Base-by-base conservation (phyloP, 2,329 filamentous ascomycete species). In the Apiospora aurea region DNA sequence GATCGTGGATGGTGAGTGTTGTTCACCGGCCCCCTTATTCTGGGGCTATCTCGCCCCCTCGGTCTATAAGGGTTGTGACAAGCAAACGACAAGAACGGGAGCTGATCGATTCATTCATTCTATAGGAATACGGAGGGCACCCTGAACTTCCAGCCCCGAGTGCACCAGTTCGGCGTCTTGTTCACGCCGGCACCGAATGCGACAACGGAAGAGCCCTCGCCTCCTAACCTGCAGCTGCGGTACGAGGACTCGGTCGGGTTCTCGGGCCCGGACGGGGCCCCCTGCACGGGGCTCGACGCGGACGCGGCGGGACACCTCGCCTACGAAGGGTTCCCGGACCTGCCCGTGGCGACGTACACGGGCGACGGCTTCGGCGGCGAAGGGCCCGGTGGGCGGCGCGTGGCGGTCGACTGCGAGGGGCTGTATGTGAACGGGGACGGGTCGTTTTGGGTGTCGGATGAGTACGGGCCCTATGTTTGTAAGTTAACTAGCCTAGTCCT, bases 391-490 rank as follows among this genome's bases (percentile, higher is more conserved):
- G 91, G 89, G 1, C 85, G 84, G 72, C 84, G 89, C 16, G 85
- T 93, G 46, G 80, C 88, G 0, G 77, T 94, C 2, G 92, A 94
- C 77, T 82, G 88, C 0, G 92, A 94, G 82, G 92, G 92, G 1
- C 82, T 94, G 0, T 88, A 89, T 1, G 83, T 94, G 8, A 87
- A 86, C 68, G 75, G 82, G 0, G 87, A 92, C 71, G 89, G 88
- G 16, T 84, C 85, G 0, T 93, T 93, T 81, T 94, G 91, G 90
- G 83, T 93, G 51, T 87, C 85, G 10, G 92, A 94, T 77, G 92
- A 94, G 81, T 92, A 93, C 77, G 92, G 91, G 0, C 91, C 91
- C 0, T 93, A 91, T 76, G 82, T 93, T 29, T 94, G 93, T 84
- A 87, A 89, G 64, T 74, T 24, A n/a, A 16, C 14, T 14, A 61